Conservation (phyloP, 73 alveolate genomes). For the Tetrahymena borealis region DNA sequence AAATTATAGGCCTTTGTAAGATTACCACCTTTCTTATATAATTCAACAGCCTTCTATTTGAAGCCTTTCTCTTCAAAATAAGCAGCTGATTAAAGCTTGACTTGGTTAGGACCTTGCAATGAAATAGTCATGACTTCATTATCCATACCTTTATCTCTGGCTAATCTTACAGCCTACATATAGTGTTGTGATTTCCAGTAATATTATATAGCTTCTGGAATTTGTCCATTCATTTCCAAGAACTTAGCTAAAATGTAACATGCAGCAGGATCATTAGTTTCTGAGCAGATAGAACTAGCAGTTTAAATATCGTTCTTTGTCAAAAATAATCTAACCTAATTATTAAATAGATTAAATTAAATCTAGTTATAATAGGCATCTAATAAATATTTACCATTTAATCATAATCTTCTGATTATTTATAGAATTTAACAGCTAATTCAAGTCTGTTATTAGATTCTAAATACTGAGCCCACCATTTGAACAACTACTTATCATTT, state of each 20-base stretch:
- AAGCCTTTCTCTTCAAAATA: constrained; percentile 87
- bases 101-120: constrained; percentile 68
- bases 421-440: constrained; percentile 77
- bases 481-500: constrained; percentile 74
- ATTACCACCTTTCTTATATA: constrained; percentile 88
- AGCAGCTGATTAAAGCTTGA: constrained; percentile 82
- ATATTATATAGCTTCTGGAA: constrained; percentile 83
- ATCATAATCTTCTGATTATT: constrained; percentile 54
- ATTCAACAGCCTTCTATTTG: constrained; percentile 80
- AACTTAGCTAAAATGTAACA: constrained; percentile 84
- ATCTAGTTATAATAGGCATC: too few relatives aligned
- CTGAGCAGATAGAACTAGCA: constrained; percentile 76
- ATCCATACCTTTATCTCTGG: constrained; percentile 81
- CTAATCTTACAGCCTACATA: constrained; percentile 94
- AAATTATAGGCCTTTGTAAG: constrained; percentile 83
- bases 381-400: constrained; percentile 14
- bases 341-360: background rate
- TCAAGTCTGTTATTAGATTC: constrained; percentile 81
- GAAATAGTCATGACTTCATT: constrained; percentile 82
- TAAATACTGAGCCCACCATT: constrained; percentile 93
- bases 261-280: constrained; percentile 85
- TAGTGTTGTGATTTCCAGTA: constrained; percentile 85
- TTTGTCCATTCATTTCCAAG: constrained; percentile 68
- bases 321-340: constrained; percentile 66
- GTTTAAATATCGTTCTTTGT: constrained; percentile 58